Evolutionary conservation across 768 basidiomycete genomes (phyloP), one percentile per base, ranked within the genome.

Genomic region (Macrolepiota fuliginosa): DNA sequence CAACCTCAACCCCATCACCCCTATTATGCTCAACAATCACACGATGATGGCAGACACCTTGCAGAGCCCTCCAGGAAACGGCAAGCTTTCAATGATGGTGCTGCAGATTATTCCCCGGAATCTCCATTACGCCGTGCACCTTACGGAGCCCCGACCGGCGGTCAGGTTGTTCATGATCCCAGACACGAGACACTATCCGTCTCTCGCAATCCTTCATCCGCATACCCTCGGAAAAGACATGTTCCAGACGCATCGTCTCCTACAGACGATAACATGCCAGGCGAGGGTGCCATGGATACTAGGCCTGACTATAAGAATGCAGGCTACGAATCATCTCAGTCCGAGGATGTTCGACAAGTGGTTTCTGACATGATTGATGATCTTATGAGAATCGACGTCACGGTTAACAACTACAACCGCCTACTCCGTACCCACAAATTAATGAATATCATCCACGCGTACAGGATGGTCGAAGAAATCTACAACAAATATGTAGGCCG

Each of bases 381-480:
- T 6, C 56, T 63, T 51, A 35, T 64, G 58, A 54, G 42, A 45
- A 24, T 35, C 46, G 63, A 64, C 49, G 32, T 54, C 42, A 35
- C 39, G 45, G 45, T 47, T 50, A n/a, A 53, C 37, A 39, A 56
- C 39, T 61, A 55, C 39, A 29, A 64, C 74, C 60, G 74, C 75
- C 5, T 77, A 75, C 57, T 78, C 74, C 9, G 71, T 63, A 39
- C 76, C 72, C n/a, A 77, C 37, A 73, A 76, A 11, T 74, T 78
- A 10, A 70, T 73, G 9, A 79, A 78, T 45, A 70, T 83, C 35
- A 57, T 84, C 58, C 73, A 74, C 40, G 81, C 83, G 65, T 90
- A 84, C 63, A 67, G 68, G 15, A 81, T 85, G 66, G 78, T 89
- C 45, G 78, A 84, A 63, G 69, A 76, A 35, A 77, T 81, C 70